Evolutionary conservation across 176 grass and related monocot genomes (phyloP).

Genomic region (sorghum (Sorghum bicolor)): Sorghum_bicolor_NCBIv3 NC_012877.2:4144501-4145000

Average conservation of each 20-base stretch:
- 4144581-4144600: neutral
- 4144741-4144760: conserved; percentile 16
- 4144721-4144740: conserved; percentile 15
- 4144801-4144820: conserved; percentile 38
- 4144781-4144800: conserved; percentile 29
- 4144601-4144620: neutral
- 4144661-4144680: neutral
- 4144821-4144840: conserved; percentile 30
- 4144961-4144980: neutral
- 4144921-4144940: neutral
- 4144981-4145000: conserved; percentile 12
- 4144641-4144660: neutral
- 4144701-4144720: conserved; percentile 22
- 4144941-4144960: neutral
- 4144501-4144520: neutral
- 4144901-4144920: neutral
- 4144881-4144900: too few species aligned
- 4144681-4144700: conserved; percentile 1
- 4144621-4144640: neutral
- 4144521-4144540: neutral
- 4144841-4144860: conserved; percentile 32
- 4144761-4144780: neutral
- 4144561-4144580: neutral
- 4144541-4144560: neutral
- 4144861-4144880: neutral